Evolutionary conservation across 345 rosid genomes (phyloP).

Genomic region (Clarkia xantiana): DNA sequence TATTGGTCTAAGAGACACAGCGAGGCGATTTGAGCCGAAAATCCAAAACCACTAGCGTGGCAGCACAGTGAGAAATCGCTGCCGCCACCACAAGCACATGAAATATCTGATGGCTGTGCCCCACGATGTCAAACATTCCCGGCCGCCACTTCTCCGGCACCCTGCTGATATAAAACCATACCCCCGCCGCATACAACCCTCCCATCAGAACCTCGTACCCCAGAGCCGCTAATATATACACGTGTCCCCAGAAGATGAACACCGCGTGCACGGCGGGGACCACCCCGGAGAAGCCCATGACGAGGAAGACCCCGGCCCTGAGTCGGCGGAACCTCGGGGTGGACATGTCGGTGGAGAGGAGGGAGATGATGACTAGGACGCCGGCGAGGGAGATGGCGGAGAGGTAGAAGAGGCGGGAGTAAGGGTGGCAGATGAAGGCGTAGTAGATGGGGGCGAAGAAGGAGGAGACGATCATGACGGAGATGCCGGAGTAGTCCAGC

Average conservation of each 20-base stretch:
- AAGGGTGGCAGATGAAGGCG: constrained; percentile 60
- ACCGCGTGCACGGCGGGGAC: constrained; percentile 69
- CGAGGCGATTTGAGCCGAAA: constrained; percentile 49
- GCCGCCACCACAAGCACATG: constrained; percentile 81
- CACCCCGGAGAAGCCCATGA: constrained; percentile 83
- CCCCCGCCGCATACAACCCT: constrained; percentile 54
- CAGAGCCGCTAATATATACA: constrained; percentile 38
- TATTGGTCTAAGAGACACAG: constrained; percentile 25
- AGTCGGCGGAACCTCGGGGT: constrained; percentile 46
- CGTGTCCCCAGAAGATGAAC: constrained; percentile 52
- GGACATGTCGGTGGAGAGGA: constrained; percentile 66
- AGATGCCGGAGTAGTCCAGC: constrained; percentile 85
- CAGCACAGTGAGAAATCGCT: constrained; percentile 72
- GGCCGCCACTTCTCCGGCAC: constrained; percentile 92
- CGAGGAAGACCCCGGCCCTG: constrained; percentile 57
- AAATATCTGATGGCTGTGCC: constrained; percentile 95
- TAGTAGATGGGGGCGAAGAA: constrained; percentile 87
- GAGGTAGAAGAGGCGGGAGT: constrained; percentile 47
- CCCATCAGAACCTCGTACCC: constrained; percentile 75
- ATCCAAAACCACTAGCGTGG: constrained; percentile 62
- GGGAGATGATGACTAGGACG: constrained; percentile 52
- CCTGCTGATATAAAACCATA: constrained; percentile 47
- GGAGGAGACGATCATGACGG: constrained; percentile 78
- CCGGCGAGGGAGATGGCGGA: constrained; percentile 55
- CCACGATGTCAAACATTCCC: constrained; percentile 85